Evolutionary conservation across 2,329 filamentous ascomycete genomes (phyloP), one percentile per base, ranked within the genome.

Genomic region (Davidsoniella eucalypti): DNA sequence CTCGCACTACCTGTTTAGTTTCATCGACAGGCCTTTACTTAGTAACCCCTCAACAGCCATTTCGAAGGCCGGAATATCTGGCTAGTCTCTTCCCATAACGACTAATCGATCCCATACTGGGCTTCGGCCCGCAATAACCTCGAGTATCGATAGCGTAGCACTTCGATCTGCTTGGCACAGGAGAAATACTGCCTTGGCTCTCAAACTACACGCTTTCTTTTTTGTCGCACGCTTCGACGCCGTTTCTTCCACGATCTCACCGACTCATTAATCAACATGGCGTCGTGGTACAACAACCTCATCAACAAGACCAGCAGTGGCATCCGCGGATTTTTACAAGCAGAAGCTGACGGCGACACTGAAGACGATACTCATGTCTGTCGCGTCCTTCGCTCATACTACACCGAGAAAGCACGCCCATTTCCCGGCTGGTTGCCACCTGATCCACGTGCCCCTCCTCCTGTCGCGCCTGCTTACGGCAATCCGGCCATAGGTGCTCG

Each of bases 311-410:
- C 78, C 39, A 75, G 78, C 51, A 78, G 77, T 44, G 75, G 78
- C 59, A 76, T 82, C 61, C 81, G 81, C 54, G 78, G 86, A 54
- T 78, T 88, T 55, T 76, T 84, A 50, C 67, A 73, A 56, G 69
- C 71, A 61, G 79, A 83, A 56, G 69, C 72, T 57, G 80, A 82
- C 64, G 80, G 81, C 65, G 80, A 84, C 61, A 82, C 78, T 55
- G 76, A 93, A 66, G 88, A 96, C 68, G 87, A 94, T 68, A 93
- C 87, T 2, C 87, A 96, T 69, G 84, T 96, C 60, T 93, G 86
- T 66, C 85, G 92, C 59, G 87, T 94, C 36, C 78, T 98, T 23
- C 84, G 92, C 59, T 82, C 80, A 58, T 94, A 96, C 73, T 96
- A 98, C 71, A 77, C 72, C 47, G 88, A 96, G 64, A 92, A 93